Base-by-base conservation (phyloP, 352 stramenopile genomes). In the Thraustochytrium sp. region DNA sequence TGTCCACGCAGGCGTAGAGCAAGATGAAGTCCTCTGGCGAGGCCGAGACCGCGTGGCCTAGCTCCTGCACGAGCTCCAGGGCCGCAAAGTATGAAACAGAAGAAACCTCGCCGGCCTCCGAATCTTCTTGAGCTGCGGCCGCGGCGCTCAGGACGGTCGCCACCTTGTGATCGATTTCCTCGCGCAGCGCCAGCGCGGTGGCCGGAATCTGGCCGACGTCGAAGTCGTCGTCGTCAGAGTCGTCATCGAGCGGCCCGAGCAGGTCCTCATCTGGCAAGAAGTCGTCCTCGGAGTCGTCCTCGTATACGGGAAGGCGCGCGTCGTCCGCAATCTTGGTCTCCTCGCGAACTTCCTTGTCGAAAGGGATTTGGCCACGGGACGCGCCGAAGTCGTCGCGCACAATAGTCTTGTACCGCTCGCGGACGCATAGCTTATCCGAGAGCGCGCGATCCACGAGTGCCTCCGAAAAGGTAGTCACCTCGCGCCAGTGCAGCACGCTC, bases 241-340 rank as follows among this genome's bases (percentile, higher is more conserved):
- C 49, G 18, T 62, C 65, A 13, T 77, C 65, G 4, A 72, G 26
- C 1, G 42, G 49, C 21, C 49, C 65, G 1, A 62, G 36, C 23
- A 77, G 42, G 46, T 77, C 65, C 26, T 62, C 65, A n/a, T 77
- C 49, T 13, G 49, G 49, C 18, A 80, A 16, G 5, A 53, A 46
- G 8, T 80, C 68, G 42, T 80, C 68, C 21, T 61, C 48, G 2
- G 40, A 64, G 51, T 80, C 26, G n/a, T 80, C 68, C 23, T 80
- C 68, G 42, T 80, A 80, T 11, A 65, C 34, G 13, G 31, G 34
- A 11, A 42, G 76, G 4, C 40, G 3, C 23, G 31, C 40, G 5
- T 63, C 68, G 21, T 80, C 40, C 3, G 51, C 68, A 26, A 80
- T 80, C 38, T 80, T 61, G 29, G 23, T 53, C 31, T 80, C 68